Evolutionary conservation across 495 filamentous ascomycete genomes (phyloP), one percentile per base, ranked within the genome.

Genomic region (Hypoxylon fuscum): DNA sequence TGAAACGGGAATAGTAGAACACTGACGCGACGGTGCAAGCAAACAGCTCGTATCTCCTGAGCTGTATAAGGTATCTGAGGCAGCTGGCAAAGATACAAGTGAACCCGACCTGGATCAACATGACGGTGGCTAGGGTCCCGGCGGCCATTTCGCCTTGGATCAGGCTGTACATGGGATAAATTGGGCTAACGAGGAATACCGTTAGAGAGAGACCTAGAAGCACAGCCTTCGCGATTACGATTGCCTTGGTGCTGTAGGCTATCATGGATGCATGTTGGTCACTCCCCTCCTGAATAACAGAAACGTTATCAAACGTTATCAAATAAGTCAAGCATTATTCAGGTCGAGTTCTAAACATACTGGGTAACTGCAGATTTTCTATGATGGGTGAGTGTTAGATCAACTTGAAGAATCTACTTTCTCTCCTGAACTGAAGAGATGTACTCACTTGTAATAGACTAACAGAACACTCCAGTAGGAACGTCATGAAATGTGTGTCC

Each of bases 11-110:
- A 3, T 3, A 3, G 3, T 1, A 15, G 5, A 25, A 23, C 32
- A 63, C 59, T 57, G 1, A 57, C 60, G 46, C 41, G 29, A 57
- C 53, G 32, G 60, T 25, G 15, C 52, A 52, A 20, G 60, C 60
- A 48, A 57, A 57, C 22, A 64, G 15, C 14, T 64, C 60, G 0
- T 64, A 53, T 4, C 60, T 47, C 23, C 31, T 57, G 4, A 53
- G 53, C 14, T 41, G 38, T 8, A 53, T 43, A 3, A 58, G 23
- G 12, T 17, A 64, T 8, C 21, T 57, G 23, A 64, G 46, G 25
- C 47, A 57, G 15, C 22, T 25, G 5, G 42, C 43, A 10, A 64
- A 64, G 22, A 53, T 0, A 34, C 60, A 41, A 0, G 53, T 58
- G 8, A 50, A 64, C 1, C 12, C 41, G 8, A 58, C 2, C 17